Base-by-base conservation (phyloP, 495 filamentous ascomycete genomes). In the Neurospora hispaniola region DNA sequence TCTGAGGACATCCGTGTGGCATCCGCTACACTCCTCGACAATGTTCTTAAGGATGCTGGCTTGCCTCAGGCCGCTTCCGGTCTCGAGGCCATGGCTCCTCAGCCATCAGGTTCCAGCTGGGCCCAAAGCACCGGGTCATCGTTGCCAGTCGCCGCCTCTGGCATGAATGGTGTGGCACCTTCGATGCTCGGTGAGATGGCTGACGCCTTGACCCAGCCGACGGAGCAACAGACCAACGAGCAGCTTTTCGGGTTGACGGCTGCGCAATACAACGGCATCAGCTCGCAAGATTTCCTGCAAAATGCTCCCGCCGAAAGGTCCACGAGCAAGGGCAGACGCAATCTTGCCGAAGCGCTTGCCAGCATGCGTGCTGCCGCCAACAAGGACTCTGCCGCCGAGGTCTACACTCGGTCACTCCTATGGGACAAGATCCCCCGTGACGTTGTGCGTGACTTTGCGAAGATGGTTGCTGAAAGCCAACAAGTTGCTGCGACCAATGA, bases 341-440 rank as follows among this genome's bases (percentile, higher is more conserved):
- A 92, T 76, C 87, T 99, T 66, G 93, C 93, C 71, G 92, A 97
- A 76, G 90, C 93, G 11, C 86, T 98, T 42, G 90, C 91, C 74
- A 90, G 87, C 39, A 93, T 96, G 90, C 89, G 93, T 74, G 54
- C 54, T 66, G 86, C 82, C 79, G 83, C 85, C 74, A 86, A 85
- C 77, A 90, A 91, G 77, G 84, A 88, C 72, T 87, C 86, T 70
- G 93, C 89, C 43, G 91, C 92, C 40, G 94, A 97, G 77, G 93
- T 98, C 54, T 97, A 98, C 83, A 96, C 93, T 39, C 87, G 95
- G 40, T 96, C 93, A 69, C 87, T 99, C 73, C 90, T 99, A 76
- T 98, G 94, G 94, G 94, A 97, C 77, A 90, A 92, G 79, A 92
- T 99, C 74, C 94, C 96, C 66, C 85, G 89, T 74, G 94, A 99